A percentile compares a stretch with the other conserved stretches of the same genome.
Evolutionary conservation across 768 basidiomycete species (phyloP).

Genomic region (Auricularia auricula-judae): DNA sequence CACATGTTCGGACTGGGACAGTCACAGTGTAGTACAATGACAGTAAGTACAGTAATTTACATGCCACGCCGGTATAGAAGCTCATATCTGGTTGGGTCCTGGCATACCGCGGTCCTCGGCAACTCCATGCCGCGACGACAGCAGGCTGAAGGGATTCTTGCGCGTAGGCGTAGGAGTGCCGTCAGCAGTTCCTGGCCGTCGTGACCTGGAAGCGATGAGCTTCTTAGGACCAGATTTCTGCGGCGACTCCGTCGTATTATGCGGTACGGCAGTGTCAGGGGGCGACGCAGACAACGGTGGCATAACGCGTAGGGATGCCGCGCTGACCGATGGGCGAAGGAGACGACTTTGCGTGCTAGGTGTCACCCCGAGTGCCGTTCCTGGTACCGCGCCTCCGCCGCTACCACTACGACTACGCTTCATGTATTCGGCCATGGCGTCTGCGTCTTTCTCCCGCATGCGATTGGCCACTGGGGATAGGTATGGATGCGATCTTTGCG

Average conservation of each 20-base stretch:
- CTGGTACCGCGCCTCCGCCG: constrained; percentile 4
- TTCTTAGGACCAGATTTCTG: background rate
- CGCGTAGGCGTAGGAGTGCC: background rate
- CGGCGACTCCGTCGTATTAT: background rate
- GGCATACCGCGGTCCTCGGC: background rate
- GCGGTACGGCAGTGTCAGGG: background rate
- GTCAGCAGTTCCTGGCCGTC: background rate
- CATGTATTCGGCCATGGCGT: constrained; percentile 81
- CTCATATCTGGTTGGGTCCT: background rate
- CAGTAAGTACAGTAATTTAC: no score
- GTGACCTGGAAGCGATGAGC: background rate
- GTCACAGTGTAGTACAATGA: background rate
- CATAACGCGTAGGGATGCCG: background rate
- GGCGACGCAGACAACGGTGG: background rate
- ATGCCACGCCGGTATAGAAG: no score
- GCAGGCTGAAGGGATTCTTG: background rate
- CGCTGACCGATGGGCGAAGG: background rate
- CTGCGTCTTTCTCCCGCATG: constrained; percentile 75
- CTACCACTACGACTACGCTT: constrained; percentile 67
- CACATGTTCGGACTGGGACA: background rate
- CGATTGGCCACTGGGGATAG: constrained; percentile 71
- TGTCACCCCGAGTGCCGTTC: background rate
- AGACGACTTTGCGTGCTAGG: background rate
- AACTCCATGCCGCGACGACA: background rate
- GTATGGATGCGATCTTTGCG: constrained; percentile 20